Percentiles rank a stretch among this genome's conserved stretches.
These are phyloP conservation scores for Penicillium olsonii DNA, from an alignment of 2,329 filamentous ascomycete genomes.

Conservation along the genomic window DNA sequence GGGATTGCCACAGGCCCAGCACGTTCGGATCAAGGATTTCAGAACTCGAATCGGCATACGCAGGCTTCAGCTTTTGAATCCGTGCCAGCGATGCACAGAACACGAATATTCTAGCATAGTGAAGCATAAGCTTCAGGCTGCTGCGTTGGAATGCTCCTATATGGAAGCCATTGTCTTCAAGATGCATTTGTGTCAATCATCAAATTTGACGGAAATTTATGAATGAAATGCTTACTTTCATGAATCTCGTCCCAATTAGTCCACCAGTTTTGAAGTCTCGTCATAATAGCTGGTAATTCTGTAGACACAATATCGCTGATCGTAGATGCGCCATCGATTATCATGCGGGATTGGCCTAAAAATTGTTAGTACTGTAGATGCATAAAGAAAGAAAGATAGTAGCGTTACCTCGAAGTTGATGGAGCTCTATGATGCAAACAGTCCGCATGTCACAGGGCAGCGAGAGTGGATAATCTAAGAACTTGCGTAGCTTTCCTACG, in stretches of 20 bases:
- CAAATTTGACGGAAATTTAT: background rate
- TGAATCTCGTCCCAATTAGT: constrained; percentile 39
- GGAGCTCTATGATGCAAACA: constrained; percentile 37
- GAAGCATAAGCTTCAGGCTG: constrained; percentile 36
- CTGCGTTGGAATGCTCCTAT: constrained; percentile 38
- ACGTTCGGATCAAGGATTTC: constrained; percentile 27
- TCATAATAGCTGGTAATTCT: constrained; percentile 36
- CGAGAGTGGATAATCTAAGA: constrained; percentile 38
- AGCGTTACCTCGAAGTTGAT: constrained; percentile 34
- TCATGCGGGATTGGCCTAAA: constrained; percentile 29
- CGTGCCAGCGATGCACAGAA: constrained; percentile 35
- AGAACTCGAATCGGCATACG: constrained; percentile 17
- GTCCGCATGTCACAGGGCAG: constrained; percentile 38
- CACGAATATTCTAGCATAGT: constrained; percentile 36
- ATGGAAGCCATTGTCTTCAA: constrained; percentile 38
- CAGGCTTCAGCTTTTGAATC: constrained; percentile 36
- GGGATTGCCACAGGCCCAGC: constrained; percentile 32
- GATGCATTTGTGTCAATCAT: background rate
- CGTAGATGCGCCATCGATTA: constrained; percentile 30
- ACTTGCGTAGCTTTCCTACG: constrained; percentile 34
- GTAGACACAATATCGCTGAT: constrained; percentile 26
- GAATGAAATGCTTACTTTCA: constrained; percentile 24
- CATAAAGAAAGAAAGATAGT: background rate
- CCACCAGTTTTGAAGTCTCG: constrained; percentile 35
- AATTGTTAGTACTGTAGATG: constrained; percentile 2